Conservation (phyloP, 2,329 filamentous ascomycete genomes). For the Aspergillus sp. region DNA sequence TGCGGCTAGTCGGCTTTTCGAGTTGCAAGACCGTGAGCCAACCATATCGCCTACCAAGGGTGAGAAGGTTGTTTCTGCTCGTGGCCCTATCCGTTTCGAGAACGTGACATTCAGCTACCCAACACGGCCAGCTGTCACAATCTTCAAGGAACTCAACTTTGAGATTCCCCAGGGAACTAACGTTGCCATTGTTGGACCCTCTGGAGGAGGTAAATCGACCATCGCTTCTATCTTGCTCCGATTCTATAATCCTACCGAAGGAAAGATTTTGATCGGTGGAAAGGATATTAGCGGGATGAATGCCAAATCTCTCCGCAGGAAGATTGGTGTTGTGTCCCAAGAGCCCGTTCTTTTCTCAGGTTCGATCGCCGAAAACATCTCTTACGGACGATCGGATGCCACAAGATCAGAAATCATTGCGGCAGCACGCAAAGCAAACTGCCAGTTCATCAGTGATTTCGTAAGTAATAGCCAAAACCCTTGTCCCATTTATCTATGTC, state of each 20-base stretch:
- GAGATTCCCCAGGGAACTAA: constrained; percentile 90
- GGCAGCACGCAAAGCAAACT: constrained; percentile 89
- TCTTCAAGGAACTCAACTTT: constrained; percentile 86
- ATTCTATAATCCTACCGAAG: constrained; percentile 80
- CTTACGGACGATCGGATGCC: constrained; percentile 80
- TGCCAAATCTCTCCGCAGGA: constrained; percentile 82
- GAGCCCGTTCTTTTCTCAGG: constrained; percentile 89
- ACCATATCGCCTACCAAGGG: constrained; percentile 85
- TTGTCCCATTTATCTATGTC: not conserved
- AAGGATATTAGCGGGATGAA: constrained; percentile 82
- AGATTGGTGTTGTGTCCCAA: constrained; percentile 92
- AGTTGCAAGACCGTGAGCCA: constrained; percentile 85
- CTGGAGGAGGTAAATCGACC: constrained; percentile 92
- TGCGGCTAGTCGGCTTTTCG: constrained; percentile 91
- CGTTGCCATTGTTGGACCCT: constrained; percentile 93
- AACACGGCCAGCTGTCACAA: constrained; percentile 82
- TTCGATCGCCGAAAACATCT: constrained; percentile 76
- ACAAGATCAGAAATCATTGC: constrained; percentile 74
- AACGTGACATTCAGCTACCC: constrained; percentile 88
- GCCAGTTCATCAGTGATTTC: constrained; percentile 93
- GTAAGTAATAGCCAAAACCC: constrained; percentile 38
- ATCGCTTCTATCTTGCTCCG: constrained; percentile 86
- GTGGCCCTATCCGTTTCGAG: constrained; percentile 82
- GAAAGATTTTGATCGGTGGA: constrained; percentile 77
- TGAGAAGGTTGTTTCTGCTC: constrained; percentile 71